phyloP scores from a whole-genome alignment of 257 asterid species.

The Primulina tabacum region DNA sequence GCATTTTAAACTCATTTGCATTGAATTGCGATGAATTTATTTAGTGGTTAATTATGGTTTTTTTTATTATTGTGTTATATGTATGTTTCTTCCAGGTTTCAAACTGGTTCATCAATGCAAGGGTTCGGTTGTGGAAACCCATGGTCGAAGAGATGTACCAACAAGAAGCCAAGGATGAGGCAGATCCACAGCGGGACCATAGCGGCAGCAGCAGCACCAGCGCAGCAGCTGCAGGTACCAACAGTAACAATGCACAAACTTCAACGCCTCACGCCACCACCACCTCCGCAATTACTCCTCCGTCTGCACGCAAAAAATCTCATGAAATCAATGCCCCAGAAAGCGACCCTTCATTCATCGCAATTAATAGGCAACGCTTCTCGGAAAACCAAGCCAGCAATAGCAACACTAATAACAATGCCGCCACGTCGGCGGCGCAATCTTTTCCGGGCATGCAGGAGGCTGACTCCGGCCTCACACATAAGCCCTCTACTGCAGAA shows the following conservation, averaged over 20 bases:
- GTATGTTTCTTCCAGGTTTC: constrained; percentile 66
- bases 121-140: constrained; percentile 99
- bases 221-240: constrained; percentile 40
- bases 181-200: constrained; percentile 22
- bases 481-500: background rate
- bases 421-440: constrained; percentile 19
- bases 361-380: constrained; percentile 44
- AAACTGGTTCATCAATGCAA: constrained; percentile 99
- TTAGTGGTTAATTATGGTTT: background rate
- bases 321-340: constrained; percentile 38
- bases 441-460: constrained; percentile 33
- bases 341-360: constrained; percentile 44
- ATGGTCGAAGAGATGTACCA: constrained; percentile 99
- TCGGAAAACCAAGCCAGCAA: constrained; percentile 40
- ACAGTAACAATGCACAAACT: constrained; percentile 59
- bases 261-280: constrained; percentile 37
- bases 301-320: constrained; percentile 47
- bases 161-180: constrained; percentile 81
- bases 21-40: too few species aligned
- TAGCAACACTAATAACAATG: constrained; percentile 17
- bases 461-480: constrained; percentile 28
- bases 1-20: too few species aligned
- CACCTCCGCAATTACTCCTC: constrained; percentile 31
- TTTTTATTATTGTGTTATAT: too few species aligned
- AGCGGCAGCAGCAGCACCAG: constrained; percentile 34